Evolutionary conservation across 2,329 filamentous ascomycete species (phyloP), one percentile per base, ranked within the genome.

Genomic region (Pyricularia pennisetigena): DNA sequence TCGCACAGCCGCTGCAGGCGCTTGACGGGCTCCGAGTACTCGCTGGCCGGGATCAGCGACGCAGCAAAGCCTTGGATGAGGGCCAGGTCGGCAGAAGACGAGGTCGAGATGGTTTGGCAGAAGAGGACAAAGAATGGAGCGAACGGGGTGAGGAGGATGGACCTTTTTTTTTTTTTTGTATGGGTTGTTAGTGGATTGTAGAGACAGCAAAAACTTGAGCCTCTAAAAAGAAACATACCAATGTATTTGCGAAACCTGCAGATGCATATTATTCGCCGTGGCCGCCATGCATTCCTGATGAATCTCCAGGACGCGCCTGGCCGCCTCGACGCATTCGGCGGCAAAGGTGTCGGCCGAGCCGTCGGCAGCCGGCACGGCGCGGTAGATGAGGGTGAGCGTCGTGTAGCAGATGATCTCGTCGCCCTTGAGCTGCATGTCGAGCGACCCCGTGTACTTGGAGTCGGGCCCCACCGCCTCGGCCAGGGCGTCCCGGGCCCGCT

Each of bases 401-500:
- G 63, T 64, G 63, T 64, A 64, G 63, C 63, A 64, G 4, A 32
- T 64, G 26, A 64, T 64, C 29, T 64, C 63, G 63, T 64, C 63
- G 16, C 63, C 63, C 29, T 32, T 64, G 63, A 64, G 63, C 63
- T 35, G 29, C 28, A 64, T 28, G 28, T 64, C 63, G 1, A 64
- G 63, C 63, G 63, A 23, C 14, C 35, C 63, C 16, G 26, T 23
- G 29, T 64, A 64, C 6, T 64, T 29, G n/a, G 29, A 32, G 24
- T 29, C 35, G 5, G 63, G 63, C 14, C 35, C 35, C 24, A 64
- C n/a, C 57, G 69, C 62, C 2, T 70, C 69, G 8, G 69, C 89
- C 72, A 88, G 88, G 20, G 95, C 94, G 71, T 95, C 88, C 75
- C 94, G 97, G 61, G 99, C 85, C 80, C 99, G 95, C 75, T 96